These are phyloP conservation scores for Zymoseptoria crescenta DNA, from an alignment of 2,329 filamentous ascomycete genomes.

Conservation along the genomic window DNA sequence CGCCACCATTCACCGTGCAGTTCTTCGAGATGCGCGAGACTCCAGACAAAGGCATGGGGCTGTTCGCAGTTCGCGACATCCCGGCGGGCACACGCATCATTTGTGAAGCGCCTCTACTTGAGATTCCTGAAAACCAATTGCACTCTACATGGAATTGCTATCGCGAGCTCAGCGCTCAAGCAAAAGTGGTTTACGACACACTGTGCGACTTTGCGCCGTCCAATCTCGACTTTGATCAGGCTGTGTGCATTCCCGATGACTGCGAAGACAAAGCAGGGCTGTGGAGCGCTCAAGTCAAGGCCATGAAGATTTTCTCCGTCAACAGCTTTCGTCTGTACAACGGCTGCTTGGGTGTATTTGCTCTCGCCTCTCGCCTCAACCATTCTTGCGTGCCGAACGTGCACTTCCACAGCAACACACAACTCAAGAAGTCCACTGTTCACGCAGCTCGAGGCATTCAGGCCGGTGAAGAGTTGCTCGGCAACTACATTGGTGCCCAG, in stretches of 20 bases:
- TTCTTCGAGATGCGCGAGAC: slow-evolving; percentile 14
- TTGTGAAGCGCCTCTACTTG: slow-evolving; percentile 18
- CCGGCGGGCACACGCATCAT: slow-evolving; percentile 21
- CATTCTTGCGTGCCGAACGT: slow-evolving; percentile 22
- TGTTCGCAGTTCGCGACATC: slow-evolving; percentile 20
- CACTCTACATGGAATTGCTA: slow-evolving; percentile 15
- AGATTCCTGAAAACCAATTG: slow-evolving; percentile 9
- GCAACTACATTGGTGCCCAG: slow-evolving; percentile 15
- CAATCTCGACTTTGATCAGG: slow-evolving; percentile 15
- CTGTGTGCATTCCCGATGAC: slow-evolving; percentile 7
- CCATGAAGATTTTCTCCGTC: slow-evolving; percentile 22
- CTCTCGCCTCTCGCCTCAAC: slow-evolving; percentile 15
- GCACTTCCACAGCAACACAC: slow-evolving; percentile 12
- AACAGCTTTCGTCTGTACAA: slow-evolving; percentile 18
- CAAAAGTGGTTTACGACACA: slow-evolving; percentile 16
- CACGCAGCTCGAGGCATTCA: slow-evolving; percentile 24
- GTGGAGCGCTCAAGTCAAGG: slow-evolving; percentile 11
- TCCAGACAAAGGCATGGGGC: slow-evolving; percentile 17
- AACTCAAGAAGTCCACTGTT: slow-evolving; percentile 13
- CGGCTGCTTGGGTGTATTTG: slow-evolving; percentile 13
- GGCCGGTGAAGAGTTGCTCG: slow-evolving; percentile 24
- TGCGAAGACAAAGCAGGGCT: slow-evolving; percentile 1
- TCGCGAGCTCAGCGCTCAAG: slow-evolving; percentile 8
- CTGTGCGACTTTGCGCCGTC: slow-evolving; percentile 13
- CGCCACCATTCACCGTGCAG: neutral